Base-by-base conservation (phyloP, 2,329 filamentous ascomycete genomes). In the Rhynchosporium graminicola region DNA sequence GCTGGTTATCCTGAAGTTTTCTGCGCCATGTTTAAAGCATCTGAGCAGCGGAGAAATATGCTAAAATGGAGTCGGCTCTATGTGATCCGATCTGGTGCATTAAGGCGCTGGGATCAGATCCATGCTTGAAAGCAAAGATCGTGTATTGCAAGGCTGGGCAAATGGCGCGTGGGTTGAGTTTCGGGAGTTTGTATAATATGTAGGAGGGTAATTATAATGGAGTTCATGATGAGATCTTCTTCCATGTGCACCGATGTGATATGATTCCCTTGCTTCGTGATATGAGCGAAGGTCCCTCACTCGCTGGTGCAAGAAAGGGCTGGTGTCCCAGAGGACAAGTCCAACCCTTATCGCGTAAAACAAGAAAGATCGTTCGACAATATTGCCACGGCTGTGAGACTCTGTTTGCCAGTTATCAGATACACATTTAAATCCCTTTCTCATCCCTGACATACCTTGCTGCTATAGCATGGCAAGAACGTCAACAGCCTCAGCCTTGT, bases 401-500 rank as follows among this genome's bases (percentile, higher is more conserved):
- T 10, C 2, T 6, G 9, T 36, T 6, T 36, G 1, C 9, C 33
- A 36, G 5, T 10, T 36, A 36, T 10, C 9, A 36, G 33, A 36
- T 36, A 36, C 33, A 36, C 5, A 10, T 6, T 36, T 36, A 10
- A 36, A 5, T 36, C 9, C 33, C 33, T 36, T 10, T 36, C 33
- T 36, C 6, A 10, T 1, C 5, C 33, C 33, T 36, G 33, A 10
- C 33, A 36, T 36, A 36, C 6, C 33, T 36, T 36, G 5, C 33
- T 36, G 8, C 43, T 7, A 45, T 45, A n/a, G 6, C 43, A 45
- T 20, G 15, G 13, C 43, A 5, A 45, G 33, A 36, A 36, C 9
- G 15, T 45, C 43, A 46, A 46, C 43, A 46, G 5, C n/a, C 45
- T 48, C 56, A 59, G 56, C 57, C 57, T 59, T 15, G 57, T 51